These are phyloP conservation scores for Rosa hybrid DNA, from an alignment of 331 rosid genomes.

Conservation along the genomic window DNA sequence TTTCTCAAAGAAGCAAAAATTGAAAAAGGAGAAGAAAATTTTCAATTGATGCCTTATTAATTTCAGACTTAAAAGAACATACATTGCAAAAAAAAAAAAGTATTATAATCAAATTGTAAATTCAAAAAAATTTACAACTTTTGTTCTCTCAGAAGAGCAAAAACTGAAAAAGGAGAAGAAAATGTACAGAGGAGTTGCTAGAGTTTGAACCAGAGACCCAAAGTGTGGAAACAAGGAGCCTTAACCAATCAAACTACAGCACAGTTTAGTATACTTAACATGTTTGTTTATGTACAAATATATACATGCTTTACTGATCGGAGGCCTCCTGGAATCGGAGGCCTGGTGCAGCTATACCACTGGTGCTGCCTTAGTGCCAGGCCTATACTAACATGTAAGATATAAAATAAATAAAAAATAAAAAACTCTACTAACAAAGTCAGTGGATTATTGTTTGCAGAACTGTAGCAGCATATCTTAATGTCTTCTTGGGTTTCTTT, in stretches of 20 bases:
- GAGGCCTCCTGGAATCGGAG: neutral
- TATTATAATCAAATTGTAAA: no score
- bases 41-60: no score
- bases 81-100: no score
- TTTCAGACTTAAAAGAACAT: no score
- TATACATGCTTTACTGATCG: neutral
- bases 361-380: neutral
- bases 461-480: neutral
- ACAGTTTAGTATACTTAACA: neutral
- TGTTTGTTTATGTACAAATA: no score
- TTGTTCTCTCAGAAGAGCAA: no score
- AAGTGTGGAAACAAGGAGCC: neutral
- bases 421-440: no score
- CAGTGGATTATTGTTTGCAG: neutral
- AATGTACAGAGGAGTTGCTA: neutral
- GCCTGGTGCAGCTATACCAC: neutral
- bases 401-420: no score
- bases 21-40: no score
- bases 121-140: no score
- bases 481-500: neutral
- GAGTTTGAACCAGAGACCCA: neutral
- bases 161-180: no score
- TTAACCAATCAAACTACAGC: neutral
- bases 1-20: no score
- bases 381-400: neutral